These are phyloP conservation scores for Sporothrix phasma DNA, from an alignment of 2,329 filamentous ascomycete species.

Conservation along the genomic window DNA sequence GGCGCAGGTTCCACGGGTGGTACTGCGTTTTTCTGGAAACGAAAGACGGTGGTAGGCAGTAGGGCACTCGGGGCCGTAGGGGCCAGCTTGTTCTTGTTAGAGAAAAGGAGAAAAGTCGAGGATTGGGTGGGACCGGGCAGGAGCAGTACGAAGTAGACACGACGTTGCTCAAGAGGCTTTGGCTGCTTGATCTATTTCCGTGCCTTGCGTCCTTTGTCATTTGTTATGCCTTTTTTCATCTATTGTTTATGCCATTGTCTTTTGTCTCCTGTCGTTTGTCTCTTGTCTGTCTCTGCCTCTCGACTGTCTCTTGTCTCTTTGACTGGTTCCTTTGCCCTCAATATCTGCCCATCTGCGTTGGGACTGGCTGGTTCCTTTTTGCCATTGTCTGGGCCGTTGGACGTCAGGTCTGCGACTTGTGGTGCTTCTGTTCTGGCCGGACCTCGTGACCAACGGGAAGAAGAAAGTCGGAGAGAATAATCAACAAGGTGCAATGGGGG, in stretches of 20 bases:
- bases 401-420: neutral
- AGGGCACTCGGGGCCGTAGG: neutral
- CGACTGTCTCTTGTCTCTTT: too few relatives aligned
- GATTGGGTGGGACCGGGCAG: neutral
- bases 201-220: neutral
- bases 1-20: slow-evolving; percentile 7
- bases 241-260: neutral
- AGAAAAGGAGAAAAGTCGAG: neutral
- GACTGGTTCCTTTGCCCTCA: too few relatives aligned
- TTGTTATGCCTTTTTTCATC: neutral
- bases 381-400: neutral
- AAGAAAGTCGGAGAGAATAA: neutral
- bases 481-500: neutral
- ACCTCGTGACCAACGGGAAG: neutral
- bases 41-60: slow-evolving; percentile 6
- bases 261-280: neutral
- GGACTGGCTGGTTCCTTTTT: neutral
- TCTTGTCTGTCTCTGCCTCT: neutral
- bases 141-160: slow-evolving; percentile 6
- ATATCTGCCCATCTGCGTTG: too few relatives aligned
- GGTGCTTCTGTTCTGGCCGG: neutral
- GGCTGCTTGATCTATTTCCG: neutral
- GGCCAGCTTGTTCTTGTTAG: slow-evolving; percentile 1
- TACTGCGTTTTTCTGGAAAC: slow-evolving; percentile 11
- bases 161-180: neutral